Evolutionary conservation across 2,329 filamentous ascomycete species (phyloP).

Genomic region (Tolypocladium ovalisporum): DNA sequence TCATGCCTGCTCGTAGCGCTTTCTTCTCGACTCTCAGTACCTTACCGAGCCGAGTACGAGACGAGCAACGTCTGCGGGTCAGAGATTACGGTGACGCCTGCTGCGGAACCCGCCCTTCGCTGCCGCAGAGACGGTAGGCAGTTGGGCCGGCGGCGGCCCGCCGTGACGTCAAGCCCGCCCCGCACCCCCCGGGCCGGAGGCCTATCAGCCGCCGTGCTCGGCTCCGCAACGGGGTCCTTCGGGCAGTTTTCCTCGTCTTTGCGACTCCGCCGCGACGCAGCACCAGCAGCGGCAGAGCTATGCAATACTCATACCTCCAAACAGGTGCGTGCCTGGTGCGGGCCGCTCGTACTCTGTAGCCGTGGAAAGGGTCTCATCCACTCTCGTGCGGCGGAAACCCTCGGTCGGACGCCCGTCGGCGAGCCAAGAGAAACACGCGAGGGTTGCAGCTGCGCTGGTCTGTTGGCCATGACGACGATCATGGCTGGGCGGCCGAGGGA

Average conservation of each 20-base stretch:
- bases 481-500: neutral
- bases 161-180: constrained; percentile 18
- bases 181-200: constrained; percentile 9
- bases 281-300: neutral
- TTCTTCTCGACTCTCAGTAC: neutral
- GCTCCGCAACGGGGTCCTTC: constrained; percentile 10
- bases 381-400: neutral
- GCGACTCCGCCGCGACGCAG: neutral
- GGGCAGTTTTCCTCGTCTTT: neutral
- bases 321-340: neutral
- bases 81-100: neutral
- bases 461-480: neutral
- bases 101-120: neutral
- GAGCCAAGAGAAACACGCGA: neutral
- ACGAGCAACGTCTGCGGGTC: neutral
- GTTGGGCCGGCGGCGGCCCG: constrained; percentile 5
- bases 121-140: neutral
- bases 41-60: no score
- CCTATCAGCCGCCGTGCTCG: constrained; percentile 17
- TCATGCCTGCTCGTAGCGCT: neutral
- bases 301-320: neutral
- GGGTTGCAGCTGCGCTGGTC: neutral
- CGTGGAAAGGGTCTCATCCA: neutral
- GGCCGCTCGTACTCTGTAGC: neutral
- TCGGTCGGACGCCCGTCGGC: neutral